Evolutionary conservation across 2,329 filamentous ascomycete genomes (phyloP).

Genomic region (Fusarium sp.): DNA sequence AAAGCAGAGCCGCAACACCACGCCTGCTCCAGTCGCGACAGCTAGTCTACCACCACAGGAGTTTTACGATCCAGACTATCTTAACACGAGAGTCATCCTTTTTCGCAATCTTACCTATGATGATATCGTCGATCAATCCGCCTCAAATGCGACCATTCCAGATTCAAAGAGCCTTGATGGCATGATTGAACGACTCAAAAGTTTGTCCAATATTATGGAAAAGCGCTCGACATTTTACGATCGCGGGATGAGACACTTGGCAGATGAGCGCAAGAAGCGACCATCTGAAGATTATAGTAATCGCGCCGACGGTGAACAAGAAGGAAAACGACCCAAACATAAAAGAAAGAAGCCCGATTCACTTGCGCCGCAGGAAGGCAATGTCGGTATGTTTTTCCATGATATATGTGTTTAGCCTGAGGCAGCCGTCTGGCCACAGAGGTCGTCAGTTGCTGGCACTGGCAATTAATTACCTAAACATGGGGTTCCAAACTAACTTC

Average conservation of each 20-base stretch:
- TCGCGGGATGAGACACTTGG: slow-evolving; percentile 76
- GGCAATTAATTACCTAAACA: background rate
- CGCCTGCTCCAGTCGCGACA: slow-evolving; percentile 61
- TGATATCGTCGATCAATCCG: slow-evolving; percentile 72
- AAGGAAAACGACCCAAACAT: slow-evolving; percentile 70
- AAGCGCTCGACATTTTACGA: slow-evolving; percentile 75
- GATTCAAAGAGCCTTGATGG: slow-evolving; percentile 72
- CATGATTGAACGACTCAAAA: slow-evolving; percentile 71
- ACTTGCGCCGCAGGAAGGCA: slow-evolving; percentile 60
- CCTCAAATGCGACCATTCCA: slow-evolving; percentile 66
- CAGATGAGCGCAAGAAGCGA: slow-evolving; percentile 71
- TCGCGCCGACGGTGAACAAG: slow-evolving; percentile 59
- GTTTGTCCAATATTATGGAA: slow-evolving; percentile 73
- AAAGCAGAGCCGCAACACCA: slow-evolving; percentile 82
- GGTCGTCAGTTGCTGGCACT: slow-evolving; percentile 13
- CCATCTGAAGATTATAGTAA: slow-evolving; percentile 64
- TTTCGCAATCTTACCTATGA: slow-evolving; percentile 72
- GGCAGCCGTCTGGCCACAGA: background rate
- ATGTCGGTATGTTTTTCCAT: slow-evolving; percentile 42
- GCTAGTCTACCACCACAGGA: slow-evolving; percentile 65
- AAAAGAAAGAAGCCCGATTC: slow-evolving; percentile 81
- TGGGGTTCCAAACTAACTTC: slow-evolving; percentile 19
- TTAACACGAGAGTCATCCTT: slow-evolving; percentile 69
- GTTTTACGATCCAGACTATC: slow-evolving; percentile 69
- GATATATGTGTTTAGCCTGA: background rate